Base-by-base conservation (phyloP, 2,329 filamentous ascomycete species). In the Beauveria asiatica region DNA sequence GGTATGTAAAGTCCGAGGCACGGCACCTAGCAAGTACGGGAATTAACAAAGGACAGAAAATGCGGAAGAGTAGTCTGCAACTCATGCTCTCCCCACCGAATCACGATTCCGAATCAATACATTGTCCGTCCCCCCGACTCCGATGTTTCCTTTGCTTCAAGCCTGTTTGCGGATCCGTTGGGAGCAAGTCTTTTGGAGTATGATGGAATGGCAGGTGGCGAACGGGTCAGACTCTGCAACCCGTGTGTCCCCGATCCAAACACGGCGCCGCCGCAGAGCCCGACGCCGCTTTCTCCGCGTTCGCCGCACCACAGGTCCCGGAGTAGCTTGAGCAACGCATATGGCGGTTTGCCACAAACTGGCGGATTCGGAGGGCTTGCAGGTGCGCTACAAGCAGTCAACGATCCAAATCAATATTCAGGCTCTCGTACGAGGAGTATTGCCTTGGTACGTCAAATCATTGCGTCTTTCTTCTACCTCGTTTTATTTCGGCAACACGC, bases 61-160 rank as follows among this genome's bases (percentile, higher is more conserved):
- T 97, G 93, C 70, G 93, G 93, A 50, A 81, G 92, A 63, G 92
- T 97, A 9, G 93, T 97, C 25, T 97, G 93, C 73, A 86, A 87
- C 61, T 80, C 85, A 21, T 97, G 93, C 75, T 97, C 93, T 3
- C 93, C 93, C 3, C 93, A 97, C 73, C 85, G 92, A 63, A 97
- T 97, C 70, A 96, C 90, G 3, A 97, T 97, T 64, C 93, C 93
- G 1, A 84, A 92, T 65, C 90, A 94, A 70, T 97, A 90, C 71
- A 96, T 97, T 65, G 92, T 97, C 27, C 87, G 88, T 52, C 89
- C 90, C 3, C 88, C 89, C 1, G 79, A 71, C 60, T 63, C 72
- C 42, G 77, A 80, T 61, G 68, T 74, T 62, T 67, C 71, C 63
- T 65, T 74, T 62, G 66, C 74, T 65, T 68, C 69, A 33, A 67